Conservation (phyloP, 2,329 filamentous ascomycete species). For the Aspergillus spinulosporus region DNA sequence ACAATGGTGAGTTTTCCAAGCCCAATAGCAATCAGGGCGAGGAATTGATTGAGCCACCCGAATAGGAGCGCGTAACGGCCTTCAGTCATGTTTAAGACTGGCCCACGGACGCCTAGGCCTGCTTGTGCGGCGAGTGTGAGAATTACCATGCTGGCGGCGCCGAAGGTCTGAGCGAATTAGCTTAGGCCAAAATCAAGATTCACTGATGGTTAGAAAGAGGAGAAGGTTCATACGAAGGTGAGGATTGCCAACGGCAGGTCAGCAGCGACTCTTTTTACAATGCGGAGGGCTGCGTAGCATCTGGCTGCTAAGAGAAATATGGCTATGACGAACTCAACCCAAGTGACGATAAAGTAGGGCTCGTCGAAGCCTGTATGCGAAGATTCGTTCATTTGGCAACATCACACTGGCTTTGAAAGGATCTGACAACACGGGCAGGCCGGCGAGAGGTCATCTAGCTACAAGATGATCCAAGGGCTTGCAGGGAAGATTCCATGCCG, state of each 20-base stretch:
- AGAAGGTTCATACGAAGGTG: not conserved
- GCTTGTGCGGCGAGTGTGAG: conserved; percentile 18
- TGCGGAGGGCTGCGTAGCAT: conserved; percentile 21
- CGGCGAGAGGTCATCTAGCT: not conserved
- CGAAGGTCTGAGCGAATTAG: conserved; percentile 10
- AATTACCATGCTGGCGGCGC: conserved; percentile 13
- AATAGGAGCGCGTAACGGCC: conserved; percentile 18
- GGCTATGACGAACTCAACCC: conserved; percentile 20
- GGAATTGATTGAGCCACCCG: conserved; percentile 24
- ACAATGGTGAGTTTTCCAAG: conserved; percentile 25
- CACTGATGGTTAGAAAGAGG: no score
- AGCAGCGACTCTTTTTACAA: conserved; percentile 16
- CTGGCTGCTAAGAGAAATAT: conserved; percentile 20
- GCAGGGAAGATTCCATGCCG: no score
- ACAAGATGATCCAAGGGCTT: not conserved
- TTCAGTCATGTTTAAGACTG: not conserved
- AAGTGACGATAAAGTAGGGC: conserved; percentile 19
- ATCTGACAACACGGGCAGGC: not conserved
- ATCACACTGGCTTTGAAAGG: not conserved
- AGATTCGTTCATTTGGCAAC: not conserved
- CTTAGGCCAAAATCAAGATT: not conserved
- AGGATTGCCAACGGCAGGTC: conserved; percentile 12
- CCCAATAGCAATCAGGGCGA: conserved; percentile 21
- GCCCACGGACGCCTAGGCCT: conserved; percentile 19
- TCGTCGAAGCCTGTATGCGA: conserved; percentile 8